Base-by-base conservation (phyloP, 2,329 filamentous ascomycete species). In the Seiridium unicorne region DNA sequence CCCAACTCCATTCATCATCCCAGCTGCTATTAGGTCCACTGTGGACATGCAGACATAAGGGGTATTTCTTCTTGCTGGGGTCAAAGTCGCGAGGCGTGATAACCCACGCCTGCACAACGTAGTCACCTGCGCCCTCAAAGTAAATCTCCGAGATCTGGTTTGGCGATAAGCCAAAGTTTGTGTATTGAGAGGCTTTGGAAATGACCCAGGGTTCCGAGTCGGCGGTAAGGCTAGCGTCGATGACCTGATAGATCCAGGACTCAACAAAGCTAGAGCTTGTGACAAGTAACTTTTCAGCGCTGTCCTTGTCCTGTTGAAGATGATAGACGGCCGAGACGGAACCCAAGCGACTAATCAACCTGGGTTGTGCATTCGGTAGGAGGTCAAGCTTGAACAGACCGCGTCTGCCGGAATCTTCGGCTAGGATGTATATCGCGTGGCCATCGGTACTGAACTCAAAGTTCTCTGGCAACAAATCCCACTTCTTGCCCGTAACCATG, bases 1-100 rank as follows among this genome's bases (percentile, higher is more conserved):
- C 67, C 5, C 76, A 80, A 55, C 76, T 78, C 83, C 83, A 86
- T 54, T 75, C 72, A 62, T 87, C 82, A n/a, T 74, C 75, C 80
- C 80, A 84, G 2, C 81, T 74, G 3, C 71, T 69, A 58, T 79
- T 78, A 0, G 84, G 76, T 0, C 73, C 74, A 8, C 73, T 77
- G 38, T 79, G 76, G 9, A 77, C 69, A 13, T 74, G 63, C 3
- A 80, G 48, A 0, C 74, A 70, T 58, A 78, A 66, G 2, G 77
- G 78, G 18, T 77, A 76, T 55, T 70, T 74, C 59, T 70, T 72
- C 57, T 70, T 72, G 5, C 4, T 62, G 8, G 69, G 62, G 56
- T 77, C 74, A 62, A 79, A 77, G 42, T 70, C 61, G 53, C 70
- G 70, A 4, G 78, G 77, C 32, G 69, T 72, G 8, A 80, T 57